These are phyloP conservation scores for Monilinia fructicola DNA, from an alignment of 2,329 filamentous ascomycete species.

Conservation along the genomic window DNA sequence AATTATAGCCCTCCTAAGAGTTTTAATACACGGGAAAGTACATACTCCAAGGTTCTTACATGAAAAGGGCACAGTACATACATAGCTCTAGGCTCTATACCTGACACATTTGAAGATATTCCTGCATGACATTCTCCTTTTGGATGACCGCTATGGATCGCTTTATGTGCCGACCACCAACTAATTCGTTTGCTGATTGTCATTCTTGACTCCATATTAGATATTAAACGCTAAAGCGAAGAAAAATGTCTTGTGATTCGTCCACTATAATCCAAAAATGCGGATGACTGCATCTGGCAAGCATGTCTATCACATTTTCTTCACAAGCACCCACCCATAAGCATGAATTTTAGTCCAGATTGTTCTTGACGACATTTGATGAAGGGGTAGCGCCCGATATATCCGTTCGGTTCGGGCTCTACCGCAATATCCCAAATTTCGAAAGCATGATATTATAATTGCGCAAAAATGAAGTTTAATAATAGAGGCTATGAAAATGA, in stretches of 20 bases:
- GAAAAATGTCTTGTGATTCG: constrained; percentile 22
- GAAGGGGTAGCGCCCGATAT: constrained; percentile 13
- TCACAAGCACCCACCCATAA: constrained; percentile 15
- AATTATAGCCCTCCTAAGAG: neutral
- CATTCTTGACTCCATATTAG: neutral
- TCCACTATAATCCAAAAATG: constrained; percentile 19
- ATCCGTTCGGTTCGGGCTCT: constrained; percentile 21
- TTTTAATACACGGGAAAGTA: constrained; percentile 11
- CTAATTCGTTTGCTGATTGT: constrained; percentile 10
- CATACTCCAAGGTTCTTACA: neutral
- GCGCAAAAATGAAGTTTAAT: neutral
- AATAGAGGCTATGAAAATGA: neutral
- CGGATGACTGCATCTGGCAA: constrained; percentile 23
- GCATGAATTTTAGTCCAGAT: constrained; percentile 13
- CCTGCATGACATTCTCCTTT: constrained; percentile 17
- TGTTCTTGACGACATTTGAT: constrained; percentile 10
- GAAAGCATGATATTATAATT: neutral
- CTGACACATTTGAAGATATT: constrained; percentile 11
- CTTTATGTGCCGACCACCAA: constrained; percentile 16
- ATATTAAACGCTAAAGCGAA: constrained; percentile 18
- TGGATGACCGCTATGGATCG: constrained; percentile 4
- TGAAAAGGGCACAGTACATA: constrained; percentile 13
- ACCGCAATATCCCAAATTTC: constrained; percentile 12
- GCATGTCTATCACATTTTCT: constrained; percentile 26
- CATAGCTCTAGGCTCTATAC: neutral